Base-by-base conservation (phyloP, 2,329 filamentous ascomycete species). In the Alternaria postmessia region DNA sequence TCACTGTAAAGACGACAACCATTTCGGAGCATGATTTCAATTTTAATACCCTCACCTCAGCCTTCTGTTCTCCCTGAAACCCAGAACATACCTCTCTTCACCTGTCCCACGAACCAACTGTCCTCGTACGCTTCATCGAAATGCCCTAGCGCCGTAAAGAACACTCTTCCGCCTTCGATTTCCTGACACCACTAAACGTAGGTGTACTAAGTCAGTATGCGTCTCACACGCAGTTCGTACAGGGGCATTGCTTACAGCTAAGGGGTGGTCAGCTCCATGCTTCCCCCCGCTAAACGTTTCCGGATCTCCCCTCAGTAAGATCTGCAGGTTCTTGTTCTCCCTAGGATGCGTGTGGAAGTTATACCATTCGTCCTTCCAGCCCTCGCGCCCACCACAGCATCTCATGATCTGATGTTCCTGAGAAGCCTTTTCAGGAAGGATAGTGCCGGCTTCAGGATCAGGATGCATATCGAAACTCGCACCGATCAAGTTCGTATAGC, bases 361-460 rank as follows among this genome's bases (percentile, higher is more conserved):
- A 52, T 75, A 75, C 71, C 70, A 75, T 51, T 75, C 72, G 20
- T 75, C 72, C 57, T 57, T 66, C 69, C 70, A 70, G 11, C 32
- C 51, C 7, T 63, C 38, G 11, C 62, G 41, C 1, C 56, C 54
- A 7, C 51, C 54, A 28, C 48, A 49, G 26, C 42, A 24, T 20
- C 22, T 49, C n/a, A 63, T 14, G 14, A 70, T 62, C 16, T 54
- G 56, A 38, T 67, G 64, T 18, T 41, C 22, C 6, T 57, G 18
- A 3, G 47, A 39, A 4, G n/a, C 36, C 0, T 54, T 41, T n/a
- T 68, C 64, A 1, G 65, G 38, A 2, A 70, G 11, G 12, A 75
- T 24, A 18, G 61, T 65, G 1, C 71, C 72, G 2, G 20, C 36
- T 28, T 72, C 66, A 0, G 70, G 58, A 2, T 60, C 54, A 3